phyloP scores from a whole-genome alignment of 2,329 filamentous ascomycete genomes.

The Epichloe sibirici region DNA sequence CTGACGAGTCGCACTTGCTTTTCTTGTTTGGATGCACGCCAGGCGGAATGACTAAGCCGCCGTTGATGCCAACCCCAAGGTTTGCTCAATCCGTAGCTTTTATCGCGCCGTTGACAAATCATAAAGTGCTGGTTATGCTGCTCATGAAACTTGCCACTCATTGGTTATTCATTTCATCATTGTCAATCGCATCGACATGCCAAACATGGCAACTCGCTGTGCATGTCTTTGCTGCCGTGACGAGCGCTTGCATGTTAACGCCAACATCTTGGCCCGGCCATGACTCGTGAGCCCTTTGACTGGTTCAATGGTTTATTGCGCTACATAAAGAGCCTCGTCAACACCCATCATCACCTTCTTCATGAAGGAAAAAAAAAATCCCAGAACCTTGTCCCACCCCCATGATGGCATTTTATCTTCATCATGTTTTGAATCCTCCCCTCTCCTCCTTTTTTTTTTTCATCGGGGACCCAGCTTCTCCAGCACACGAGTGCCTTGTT shows the following conservation, averaged over 20 bases:
- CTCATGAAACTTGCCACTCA: too few species aligned
- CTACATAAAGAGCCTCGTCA: not conserved
- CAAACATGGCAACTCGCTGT: too few species aligned
- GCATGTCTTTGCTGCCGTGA: too few species aligned
- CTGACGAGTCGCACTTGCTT: too few species aligned
- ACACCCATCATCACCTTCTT: not conserved
- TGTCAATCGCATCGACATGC: too few species aligned
- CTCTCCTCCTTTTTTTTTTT: conserved; percentile 16
- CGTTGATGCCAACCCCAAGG: not conserved
- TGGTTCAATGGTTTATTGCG: not conserved
- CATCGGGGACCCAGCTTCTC: conserved; percentile 88
- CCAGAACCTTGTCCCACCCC: not conserved
- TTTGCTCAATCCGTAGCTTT: not conserved
- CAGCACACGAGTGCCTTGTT: conserved; percentile 72
- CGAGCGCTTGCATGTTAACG: too few species aligned
- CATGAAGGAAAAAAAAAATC: not conserved
- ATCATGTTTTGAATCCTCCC: not conserved
- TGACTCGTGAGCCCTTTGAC: too few species aligned
- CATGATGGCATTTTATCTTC: not conserved
- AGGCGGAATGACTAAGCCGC: not conserved
- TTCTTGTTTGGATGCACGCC: not conserved
- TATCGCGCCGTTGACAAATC: too few species aligned
- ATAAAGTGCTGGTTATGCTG: too few species aligned
- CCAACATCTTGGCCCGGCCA: too few species aligned
- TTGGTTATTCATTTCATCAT: too few species aligned